Evolutionary conservation across 192 early-diverging fungal species (phyloP).

Genomic region (Cladochytrium replicatum): DNA sequence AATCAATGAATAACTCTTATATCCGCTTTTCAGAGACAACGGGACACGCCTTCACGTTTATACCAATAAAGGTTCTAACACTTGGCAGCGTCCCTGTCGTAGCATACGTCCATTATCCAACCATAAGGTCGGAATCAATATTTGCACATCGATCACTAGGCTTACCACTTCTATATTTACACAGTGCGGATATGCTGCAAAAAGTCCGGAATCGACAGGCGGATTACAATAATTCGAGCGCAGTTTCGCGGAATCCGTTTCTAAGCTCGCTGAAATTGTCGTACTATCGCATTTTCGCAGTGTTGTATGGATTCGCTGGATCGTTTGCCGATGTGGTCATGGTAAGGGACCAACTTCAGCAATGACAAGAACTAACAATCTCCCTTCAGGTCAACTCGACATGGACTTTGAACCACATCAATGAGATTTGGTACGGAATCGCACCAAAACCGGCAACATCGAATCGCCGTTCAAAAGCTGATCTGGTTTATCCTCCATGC

Average conservation of each 20-base stretch:
- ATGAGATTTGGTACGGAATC: constrained; percentile 70
- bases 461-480: constrained; percentile 19
- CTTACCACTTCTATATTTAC: not conserved
- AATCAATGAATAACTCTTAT: not conserved
- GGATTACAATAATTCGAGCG: constrained; percentile 53
- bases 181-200: constrained; percentile 77
- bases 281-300: constrained; percentile 74
- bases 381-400: constrained; percentile 69
- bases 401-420: constrained; percentile 91
- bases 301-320: constrained; percentile 67
- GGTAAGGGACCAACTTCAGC: no score
- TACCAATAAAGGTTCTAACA: constrained; percentile 54
- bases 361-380: not conserved
- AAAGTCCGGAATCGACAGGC: constrained; percentile 53
- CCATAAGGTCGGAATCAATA: constrained; percentile 80
- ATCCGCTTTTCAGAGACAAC: constrained; percentile 73
- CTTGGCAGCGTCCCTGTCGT: constrained; percentile 53
- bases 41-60: constrained; percentile 93
- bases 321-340: constrained; percentile 71
- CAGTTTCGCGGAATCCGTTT: constrained; percentile 44
- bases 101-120: constrained; percentile 94
- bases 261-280: constrained; percentile 51
- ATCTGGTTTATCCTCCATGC: constrained; percentile 89
- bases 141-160: constrained; percentile 15
- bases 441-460: constrained; percentile 26